Evolutionary conservation across 257 asterid species (phyloP).

Genomic region (Galeopsis tetrahit): DNA sequence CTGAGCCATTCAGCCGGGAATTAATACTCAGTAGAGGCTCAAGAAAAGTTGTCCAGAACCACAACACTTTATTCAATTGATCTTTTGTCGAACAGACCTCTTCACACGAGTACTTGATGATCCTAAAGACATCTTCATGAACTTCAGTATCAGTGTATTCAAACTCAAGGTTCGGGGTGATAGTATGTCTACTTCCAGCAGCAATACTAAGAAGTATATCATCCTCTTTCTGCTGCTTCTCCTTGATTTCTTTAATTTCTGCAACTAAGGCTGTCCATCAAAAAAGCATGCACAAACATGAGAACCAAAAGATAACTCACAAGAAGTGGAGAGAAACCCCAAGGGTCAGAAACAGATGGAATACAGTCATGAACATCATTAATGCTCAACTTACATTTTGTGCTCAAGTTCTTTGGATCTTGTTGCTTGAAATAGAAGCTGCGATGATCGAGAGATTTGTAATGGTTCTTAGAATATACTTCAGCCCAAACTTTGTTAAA

Average conservation of each 20-base stretch:
- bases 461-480: constrained; percentile 86
- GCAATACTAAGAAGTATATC: constrained; percentile 70
- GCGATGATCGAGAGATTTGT: constrained; percentile 98
- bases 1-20: constrained; percentile 54
- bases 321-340: background rate
- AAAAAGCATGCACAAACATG: constrained; percentile 36
- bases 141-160: constrained; percentile 74
- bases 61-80: constrained; percentile 75
- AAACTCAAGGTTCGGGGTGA: constrained; percentile 75
- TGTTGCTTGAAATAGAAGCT: constrained; percentile 98
- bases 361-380: constrained; percentile 19
- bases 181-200: constrained; percentile 81
- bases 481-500: constrained; percentile 99
- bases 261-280: constrained; percentile 69
- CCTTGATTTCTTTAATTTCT: constrained; percentile 92
- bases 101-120: constrained; percentile 85
- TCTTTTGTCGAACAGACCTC: constrained; percentile 96
- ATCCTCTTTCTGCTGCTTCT: constrained; percentile 80
- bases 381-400: constrained; percentile 73
- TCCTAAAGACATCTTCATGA: constrained; percentile 84
- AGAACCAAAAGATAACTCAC: constrained; percentile 31
- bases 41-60: constrained; percentile 85
- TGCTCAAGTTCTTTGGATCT: constrained; percentile 92
- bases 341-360: constrained; percentile 6
- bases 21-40: constrained; percentile 85